Evolutionary conservation across 805 yeast species (phyloP).

Genomic region (Lipomyces kockii): DNA sequence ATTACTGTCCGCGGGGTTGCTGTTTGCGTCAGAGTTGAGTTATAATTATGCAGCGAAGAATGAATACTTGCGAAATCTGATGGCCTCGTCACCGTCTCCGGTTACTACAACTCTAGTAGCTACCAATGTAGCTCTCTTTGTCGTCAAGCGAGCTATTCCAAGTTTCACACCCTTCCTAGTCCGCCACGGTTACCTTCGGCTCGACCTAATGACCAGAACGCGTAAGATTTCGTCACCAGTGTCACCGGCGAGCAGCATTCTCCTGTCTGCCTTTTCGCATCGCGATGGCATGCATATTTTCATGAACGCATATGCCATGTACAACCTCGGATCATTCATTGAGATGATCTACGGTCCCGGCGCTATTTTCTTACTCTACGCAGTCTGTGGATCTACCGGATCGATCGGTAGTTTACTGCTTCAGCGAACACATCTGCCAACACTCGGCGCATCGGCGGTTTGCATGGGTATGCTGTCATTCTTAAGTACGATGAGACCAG

Average conservation of each 20-base stretch:
- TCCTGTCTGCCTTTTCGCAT: slow-evolving; percentile 31
- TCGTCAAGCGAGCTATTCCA: slow-evolving; percentile 22
- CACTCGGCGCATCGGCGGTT: slow-evolving; percentile 35
- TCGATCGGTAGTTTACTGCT: slow-evolving; percentile 19
- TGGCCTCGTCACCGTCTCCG: slow-evolving; percentile 20
- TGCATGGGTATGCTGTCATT: slow-evolving; percentile 32
- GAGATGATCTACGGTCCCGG: slow-evolving; percentile 23
- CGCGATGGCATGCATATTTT: slow-evolving; percentile 23
- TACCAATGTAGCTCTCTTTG: slow-evolving; percentile 20
- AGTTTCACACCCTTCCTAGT: slow-evolving; percentile 22
- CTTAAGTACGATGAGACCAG: slow-evolving; percentile 23
- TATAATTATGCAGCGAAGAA: not conserved
- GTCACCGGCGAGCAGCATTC: slow-evolving; percentile 15
- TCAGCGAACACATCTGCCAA: slow-evolving; percentile 22
- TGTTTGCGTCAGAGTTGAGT: not conserved
- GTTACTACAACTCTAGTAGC: slow-evolving; percentile 24
- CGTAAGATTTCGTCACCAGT: slow-evolving; percentile 13
- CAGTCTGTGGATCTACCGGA: slow-evolving; percentile 17
- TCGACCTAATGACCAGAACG: slow-evolving; percentile 16
- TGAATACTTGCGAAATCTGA: not conserved
- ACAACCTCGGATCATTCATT: slow-evolving; percentile 26
- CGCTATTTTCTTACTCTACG: slow-evolving; percentile 20
- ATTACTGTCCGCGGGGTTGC: slow-evolving; percentile 14
- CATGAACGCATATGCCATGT: slow-evolving; percentile 27
- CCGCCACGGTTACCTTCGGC: slow-evolving; percentile 26